Conservation (phyloP, 495 filamentous ascomycete genomes). For the Diplogelasinospora grovesii region DNA sequence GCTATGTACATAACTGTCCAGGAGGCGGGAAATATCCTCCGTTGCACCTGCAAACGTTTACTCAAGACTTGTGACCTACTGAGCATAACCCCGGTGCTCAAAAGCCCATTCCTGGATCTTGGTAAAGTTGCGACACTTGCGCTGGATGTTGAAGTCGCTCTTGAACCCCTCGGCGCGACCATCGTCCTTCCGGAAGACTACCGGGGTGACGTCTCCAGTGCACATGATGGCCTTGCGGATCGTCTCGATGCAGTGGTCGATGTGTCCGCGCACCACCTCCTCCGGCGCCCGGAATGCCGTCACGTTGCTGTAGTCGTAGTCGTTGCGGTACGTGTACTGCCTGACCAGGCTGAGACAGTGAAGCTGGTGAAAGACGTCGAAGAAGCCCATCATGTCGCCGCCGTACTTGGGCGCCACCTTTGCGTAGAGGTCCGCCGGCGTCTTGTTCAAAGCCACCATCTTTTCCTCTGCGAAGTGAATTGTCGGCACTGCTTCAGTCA, state of each 20-base stretch:
- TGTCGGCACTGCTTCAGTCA: not conserved
- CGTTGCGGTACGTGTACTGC: conserved; percentile 2
- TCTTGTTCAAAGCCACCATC: not conserved
- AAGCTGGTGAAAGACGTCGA: not conserved
- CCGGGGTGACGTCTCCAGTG: conserved; percentile 2
- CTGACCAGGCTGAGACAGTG: not conserved
- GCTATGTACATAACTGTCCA: too few relatives aligned
- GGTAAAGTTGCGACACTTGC: conserved; percentile 1
- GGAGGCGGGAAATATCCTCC: too few relatives aligned
- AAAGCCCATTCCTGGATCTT: not conserved
- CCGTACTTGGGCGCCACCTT: not conserved
- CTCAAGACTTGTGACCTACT: too few relatives aligned
- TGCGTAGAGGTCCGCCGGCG: not conserved
- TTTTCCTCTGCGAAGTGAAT: not conserved
- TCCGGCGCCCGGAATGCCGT: not conserved
- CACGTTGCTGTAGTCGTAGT: conserved; percentile 2
- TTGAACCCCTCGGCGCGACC: not conserved
- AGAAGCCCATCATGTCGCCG: not conserved
- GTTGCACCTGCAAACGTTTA: too few relatives aligned
- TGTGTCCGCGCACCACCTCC: not conserved
- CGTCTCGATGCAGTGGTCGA: conserved; percentile 5
- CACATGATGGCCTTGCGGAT: not conserved
- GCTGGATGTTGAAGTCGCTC: conserved; percentile 1
- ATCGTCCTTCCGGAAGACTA: not conserved
- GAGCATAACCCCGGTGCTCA: not conserved